Conservation (phyloP, 805 yeast genomes). For the Candida ipomoeae region DNA sequence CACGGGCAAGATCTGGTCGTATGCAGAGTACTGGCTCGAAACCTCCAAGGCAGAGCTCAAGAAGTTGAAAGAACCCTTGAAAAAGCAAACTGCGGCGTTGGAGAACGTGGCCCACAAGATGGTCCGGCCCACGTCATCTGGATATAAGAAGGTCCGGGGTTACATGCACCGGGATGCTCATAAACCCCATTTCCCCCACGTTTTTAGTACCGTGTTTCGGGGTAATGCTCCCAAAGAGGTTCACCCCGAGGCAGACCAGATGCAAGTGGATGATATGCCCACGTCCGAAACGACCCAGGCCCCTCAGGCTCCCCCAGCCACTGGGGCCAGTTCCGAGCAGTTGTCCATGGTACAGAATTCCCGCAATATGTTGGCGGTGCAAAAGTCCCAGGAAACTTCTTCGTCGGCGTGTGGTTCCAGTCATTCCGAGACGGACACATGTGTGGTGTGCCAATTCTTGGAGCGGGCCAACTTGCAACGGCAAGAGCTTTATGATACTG, state of each 20-base stretch:
- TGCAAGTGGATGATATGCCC: neutral
- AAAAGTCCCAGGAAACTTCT: neutral
- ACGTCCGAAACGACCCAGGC: neutral
- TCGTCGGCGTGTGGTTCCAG: neutral
- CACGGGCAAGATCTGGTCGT: neutral
- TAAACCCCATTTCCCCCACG: neutral
- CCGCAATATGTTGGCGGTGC: neutral
- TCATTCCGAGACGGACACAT: neutral
- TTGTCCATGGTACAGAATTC: neutral
- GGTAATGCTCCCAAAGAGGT: neutral
- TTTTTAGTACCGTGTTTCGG: neutral
- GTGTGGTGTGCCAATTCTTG: conserved; percentile 1
- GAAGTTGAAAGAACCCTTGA: conserved; percentile 5
- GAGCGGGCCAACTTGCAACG: neutral
- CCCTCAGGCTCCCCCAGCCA: conserved; percentile 2
- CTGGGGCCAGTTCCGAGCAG: neutral
- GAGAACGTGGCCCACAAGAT: conserved; percentile 1
- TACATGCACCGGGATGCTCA: conserved; percentile 1
- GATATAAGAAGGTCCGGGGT: neutral
- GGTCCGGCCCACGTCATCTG: conserved; percentile 1
- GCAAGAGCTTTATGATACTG: neutral
- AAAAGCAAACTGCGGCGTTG: neutral
- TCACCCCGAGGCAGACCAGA: neutral
- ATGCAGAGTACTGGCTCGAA: conserved; percentile 2
- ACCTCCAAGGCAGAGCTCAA: neutral